A percentile compares a stretch with the other conserved stretches of the same genome.
Evolutionary conservation across 2,329 filamentous ascomycete species (phyloP).

Genomic region (Beauveria sp.): DNA sequence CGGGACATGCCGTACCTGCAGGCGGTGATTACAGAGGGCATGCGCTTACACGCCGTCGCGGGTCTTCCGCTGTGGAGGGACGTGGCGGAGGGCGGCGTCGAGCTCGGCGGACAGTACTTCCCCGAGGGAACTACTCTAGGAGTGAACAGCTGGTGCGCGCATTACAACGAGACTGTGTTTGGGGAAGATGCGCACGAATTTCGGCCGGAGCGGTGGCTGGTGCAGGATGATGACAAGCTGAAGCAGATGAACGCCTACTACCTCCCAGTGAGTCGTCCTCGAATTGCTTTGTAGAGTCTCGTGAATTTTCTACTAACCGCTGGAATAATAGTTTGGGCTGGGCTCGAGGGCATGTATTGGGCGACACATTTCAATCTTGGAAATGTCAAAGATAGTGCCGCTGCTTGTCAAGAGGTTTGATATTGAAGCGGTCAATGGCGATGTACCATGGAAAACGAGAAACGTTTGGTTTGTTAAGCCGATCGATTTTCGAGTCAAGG

Average conservation of each 20-base stretch:
- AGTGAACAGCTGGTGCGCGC: slow-evolving; percentile 29
- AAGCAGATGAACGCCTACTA: slow-evolving; percentile 22
- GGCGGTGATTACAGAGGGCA: slow-evolving; percentile 44
- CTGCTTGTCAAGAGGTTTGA: slow-evolving; percentile 27
- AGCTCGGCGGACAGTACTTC: slow-evolving; percentile 27
- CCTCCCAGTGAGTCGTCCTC: slow-evolving; percentile 19
- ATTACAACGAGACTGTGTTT: slow-evolving; percentile 25
- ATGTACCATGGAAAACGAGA: slow-evolving; percentile 23
- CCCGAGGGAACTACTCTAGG: slow-evolving; percentile 26
- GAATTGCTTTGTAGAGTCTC: background rate
- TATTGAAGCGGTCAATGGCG: slow-evolving; percentile 19
- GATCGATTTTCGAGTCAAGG: slow-evolving; percentile 27
- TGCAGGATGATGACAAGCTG: slow-evolving; percentile 17
- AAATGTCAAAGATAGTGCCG: slow-evolving; percentile 35
- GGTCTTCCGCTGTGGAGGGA: slow-evolving; percentile 42
- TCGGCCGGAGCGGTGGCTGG: slow-evolving; percentile 35
- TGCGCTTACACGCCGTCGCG: slow-evolving; percentile 41
- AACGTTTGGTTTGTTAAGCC: slow-evolving; percentile 39
- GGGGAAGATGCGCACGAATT: slow-evolving; percentile 26
- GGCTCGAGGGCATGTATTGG: slow-evolving; percentile 36
- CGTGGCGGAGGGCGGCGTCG: slow-evolving; percentile 36
- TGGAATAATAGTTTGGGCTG: slow-evolving; percentile 26
- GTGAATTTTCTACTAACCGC: background rate
- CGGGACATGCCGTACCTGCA: slow-evolving; percentile 42
- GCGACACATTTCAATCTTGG: slow-evolving; percentile 34